A percentile compares a stretch with the other conserved stretches of the same genome.
These are phyloP conservation scores for Salinomyces thailandicus DNA, from an alignment of 2,329 filamentous ascomycete species.

Conservation along the genomic window DNA sequence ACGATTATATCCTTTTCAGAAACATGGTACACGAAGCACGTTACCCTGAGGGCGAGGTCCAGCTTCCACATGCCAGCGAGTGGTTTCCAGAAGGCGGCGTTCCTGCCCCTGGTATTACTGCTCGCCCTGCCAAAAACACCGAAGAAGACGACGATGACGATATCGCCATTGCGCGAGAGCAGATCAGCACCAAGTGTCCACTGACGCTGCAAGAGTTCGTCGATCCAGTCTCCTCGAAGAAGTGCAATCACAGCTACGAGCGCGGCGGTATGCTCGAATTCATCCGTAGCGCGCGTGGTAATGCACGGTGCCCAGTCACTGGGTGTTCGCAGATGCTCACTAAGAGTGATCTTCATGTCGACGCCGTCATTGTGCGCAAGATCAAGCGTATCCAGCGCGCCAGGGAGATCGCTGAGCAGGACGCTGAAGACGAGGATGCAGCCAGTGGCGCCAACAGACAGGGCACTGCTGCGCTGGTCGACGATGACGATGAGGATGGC, in stretches of 20 bases:
- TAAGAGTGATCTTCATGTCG: slow-evolving; percentile 44
- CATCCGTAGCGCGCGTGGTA: slow-evolving; percentile 21
- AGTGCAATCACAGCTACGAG: slow-evolving; percentile 66
- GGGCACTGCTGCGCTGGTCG: slow-evolving; percentile 18
- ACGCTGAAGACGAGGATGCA: slow-evolving; percentile 30
- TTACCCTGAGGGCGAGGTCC: slow-evolving; percentile 42
- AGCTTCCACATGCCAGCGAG: slow-evolving; percentile 45
- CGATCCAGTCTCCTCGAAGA: slow-evolving; percentile 55
- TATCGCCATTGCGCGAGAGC: slow-evolving; percentile 53
- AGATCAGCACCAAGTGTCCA: slow-evolving; percentile 58
- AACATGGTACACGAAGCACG: slow-evolving; percentile 51
- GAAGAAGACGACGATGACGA: slow-evolving; percentile 58
- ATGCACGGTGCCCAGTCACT: slow-evolving; percentile 49
- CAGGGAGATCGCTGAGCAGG: slow-evolving; percentile 34
- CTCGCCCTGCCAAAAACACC: slow-evolving; percentile 34
- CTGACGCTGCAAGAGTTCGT: slow-evolving; percentile 54
- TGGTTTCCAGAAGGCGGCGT: slow-evolving; percentile 50
- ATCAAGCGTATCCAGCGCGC: slow-evolving; percentile 46
- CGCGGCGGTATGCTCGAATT: slow-evolving; percentile 51
- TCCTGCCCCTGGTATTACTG: slow-evolving; percentile 33
- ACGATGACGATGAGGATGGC: slow-evolving; percentile 17
- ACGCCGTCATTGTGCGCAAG: slow-evolving; percentile 47
- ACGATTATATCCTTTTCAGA: slow-evolving; percentile 53
- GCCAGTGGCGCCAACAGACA: slow-evolving; percentile 21
- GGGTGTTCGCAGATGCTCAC: slow-evolving; percentile 51